Evolutionary conservation across 179 eudicot genomes (phyloP).

Genomic region (Camellia oleifera): DNA sequence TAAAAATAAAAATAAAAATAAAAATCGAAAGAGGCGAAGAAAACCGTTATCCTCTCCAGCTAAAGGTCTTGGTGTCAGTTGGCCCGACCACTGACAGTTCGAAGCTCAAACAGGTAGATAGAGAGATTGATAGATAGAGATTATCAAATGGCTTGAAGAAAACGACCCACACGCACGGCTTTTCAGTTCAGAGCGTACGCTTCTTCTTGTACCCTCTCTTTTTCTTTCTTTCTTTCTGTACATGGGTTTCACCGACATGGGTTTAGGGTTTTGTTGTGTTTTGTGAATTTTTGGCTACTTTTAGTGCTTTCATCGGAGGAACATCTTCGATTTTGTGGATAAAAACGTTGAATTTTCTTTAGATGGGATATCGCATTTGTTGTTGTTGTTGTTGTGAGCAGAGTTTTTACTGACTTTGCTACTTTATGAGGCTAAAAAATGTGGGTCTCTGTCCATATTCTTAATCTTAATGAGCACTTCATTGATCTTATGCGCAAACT

Average conservation of each 20-base stretch:
- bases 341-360: not conserved
- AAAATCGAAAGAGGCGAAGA: not conserved
- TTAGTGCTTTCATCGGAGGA: not conserved
- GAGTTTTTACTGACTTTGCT: conserved; percentile 14
- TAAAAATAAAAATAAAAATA: too few relatives aligned
- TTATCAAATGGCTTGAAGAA: not conserved
- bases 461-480: conserved; percentile 67
- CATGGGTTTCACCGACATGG: not conserved
- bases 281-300: not conserved
- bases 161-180: not conserved
- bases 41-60: conserved; percentile 20
- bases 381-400: conserved; percentile 6
- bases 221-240: not conserved
- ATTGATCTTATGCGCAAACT: conserved; percentile 33
- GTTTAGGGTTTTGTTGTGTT: conserved; percentile 11
- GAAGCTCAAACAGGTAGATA: not conserved
- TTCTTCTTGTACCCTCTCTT: not conserved
- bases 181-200: not conserved
- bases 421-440: conserved; percentile 38
- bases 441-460: conserved; percentile 41
- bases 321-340: not conserved
- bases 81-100: conserved; percentile 3
- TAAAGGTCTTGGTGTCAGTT: conserved; percentile 3
- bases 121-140: not conserved
- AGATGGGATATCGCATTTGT: conserved; percentile 5